Base-by-base conservation (phyloP, 805 yeast genomes). In the Candida loeiensis region DNA sequence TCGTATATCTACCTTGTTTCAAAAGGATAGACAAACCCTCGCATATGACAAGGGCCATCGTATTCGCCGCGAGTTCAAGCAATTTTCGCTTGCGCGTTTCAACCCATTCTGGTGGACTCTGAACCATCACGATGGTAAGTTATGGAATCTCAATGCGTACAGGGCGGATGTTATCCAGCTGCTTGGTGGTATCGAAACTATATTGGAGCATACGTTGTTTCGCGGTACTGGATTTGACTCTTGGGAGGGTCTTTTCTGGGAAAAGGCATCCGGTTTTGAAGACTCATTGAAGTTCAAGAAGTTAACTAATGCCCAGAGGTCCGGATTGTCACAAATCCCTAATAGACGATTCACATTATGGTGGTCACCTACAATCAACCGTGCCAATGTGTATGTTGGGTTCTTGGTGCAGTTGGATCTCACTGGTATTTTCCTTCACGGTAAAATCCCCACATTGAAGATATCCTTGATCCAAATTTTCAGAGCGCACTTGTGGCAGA, bases 211-310 rank as follows among this genome's bases (percentile, higher is more conserved):
- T 53, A 89, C 98, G 0, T 63, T 93, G 34, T 93, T 93, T 69
- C 88, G 85, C 57, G 99, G 95, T 9, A 93, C 99, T 1, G 99
- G 99, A 0, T 93, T 93, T 56, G 95, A 85, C 50, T 85, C 95
- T 6, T 93, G 99, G 99, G 99, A 93, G 66, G 98, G 99, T 4
- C 68, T 93, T 18, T 93, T 93, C 62, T 93, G 99, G 99, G 99
- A 93, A 56, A 90, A 90, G 58, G 95, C 95, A 0, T 82, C 95
- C 19, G 99, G 99, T 0, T 93, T 90, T 58, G 99, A 93, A 61
- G 99, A 93, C 54, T 85, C 96, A 0, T 76, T 93, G 76, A 91
- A 90, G 58, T 86, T 89, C 63, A 89, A 90, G 61, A 93, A 91
- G 58, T 74, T 93, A 50, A 93, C 99, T 1, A 91, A 91, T 63